phyloP scores from a whole-genome alignment of 495 filamentous ascomycete genomes.

The Parachaetomium inaequale region DNA sequence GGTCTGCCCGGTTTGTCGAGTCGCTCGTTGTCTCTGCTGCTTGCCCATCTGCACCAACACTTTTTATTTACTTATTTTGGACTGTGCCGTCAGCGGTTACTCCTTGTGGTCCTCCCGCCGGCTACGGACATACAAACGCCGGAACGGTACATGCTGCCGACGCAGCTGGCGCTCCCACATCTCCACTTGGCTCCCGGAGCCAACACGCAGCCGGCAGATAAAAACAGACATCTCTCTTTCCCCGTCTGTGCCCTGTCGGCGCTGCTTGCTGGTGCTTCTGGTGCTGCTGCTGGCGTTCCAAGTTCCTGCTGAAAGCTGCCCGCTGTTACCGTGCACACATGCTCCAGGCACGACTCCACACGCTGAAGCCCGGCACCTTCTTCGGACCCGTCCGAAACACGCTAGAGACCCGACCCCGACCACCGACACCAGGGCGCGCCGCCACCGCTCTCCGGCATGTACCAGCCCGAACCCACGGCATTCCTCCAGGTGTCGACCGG shows the following conservation, averaged over 20 bases:
- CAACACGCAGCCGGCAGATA: slow-evolving; percentile 13
- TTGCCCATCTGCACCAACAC: not conserved
- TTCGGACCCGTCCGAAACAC: slow-evolving; percentile 1
- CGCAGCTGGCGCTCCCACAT: slow-evolving; percentile 3
- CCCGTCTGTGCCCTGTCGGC: slow-evolving; percentile 1
- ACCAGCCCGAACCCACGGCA: slow-evolving; percentile 51
- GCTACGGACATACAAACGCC: slow-evolving; percentile 17
- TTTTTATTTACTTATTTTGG: slow-evolving; percentile 5
- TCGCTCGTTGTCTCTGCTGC: slow-evolving; percentile 19
- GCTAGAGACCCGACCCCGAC: slow-evolving; percentile 1
- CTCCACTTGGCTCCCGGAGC: slow-evolving; percentile 1
- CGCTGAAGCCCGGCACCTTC: not conserved
- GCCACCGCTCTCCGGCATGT: slow-evolving; percentile 42
- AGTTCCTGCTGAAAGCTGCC: not conserved
- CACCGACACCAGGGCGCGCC: slow-evolving; percentile 1
- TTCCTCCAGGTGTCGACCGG: slow-evolving; percentile 41
- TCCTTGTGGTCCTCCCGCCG: slow-evolving; percentile 16
- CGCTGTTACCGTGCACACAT: slow-evolving; percentile 12
- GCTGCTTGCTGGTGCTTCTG: slow-evolving; percentile 1
- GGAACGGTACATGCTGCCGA: slow-evolving; percentile 22
- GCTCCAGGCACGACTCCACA: not conserved
- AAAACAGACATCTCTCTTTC: slow-evolving; percentile 8
- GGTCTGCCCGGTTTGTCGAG: slow-evolving; percentile 2
- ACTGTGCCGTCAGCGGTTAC: slow-evolving; percentile 7
- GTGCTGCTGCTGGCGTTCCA: slow-evolving; percentile 10